Conservation (phyloP, 495 filamentous ascomycete species). For the Penicillium crystallinum region DNA sequence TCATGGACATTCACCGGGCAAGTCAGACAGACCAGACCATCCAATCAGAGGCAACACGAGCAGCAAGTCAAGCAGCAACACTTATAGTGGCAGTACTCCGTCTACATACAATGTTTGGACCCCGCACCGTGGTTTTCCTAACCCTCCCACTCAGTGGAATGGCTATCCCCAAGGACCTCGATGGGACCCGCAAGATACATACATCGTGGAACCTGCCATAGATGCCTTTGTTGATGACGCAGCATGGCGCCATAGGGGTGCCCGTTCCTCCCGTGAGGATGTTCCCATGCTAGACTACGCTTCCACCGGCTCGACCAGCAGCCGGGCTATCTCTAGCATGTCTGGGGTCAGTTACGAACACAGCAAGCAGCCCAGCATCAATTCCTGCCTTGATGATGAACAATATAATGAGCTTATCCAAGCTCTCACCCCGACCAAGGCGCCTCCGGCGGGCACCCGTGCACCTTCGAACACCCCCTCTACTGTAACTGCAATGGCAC, state of each 20-base stretch:
- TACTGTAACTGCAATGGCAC: slow-evolving; percentile 22
- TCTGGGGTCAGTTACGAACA: slow-evolving; percentile 42
- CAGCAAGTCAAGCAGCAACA: slow-evolving; percentile 15
- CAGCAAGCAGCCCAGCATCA: slow-evolving; percentile 41
- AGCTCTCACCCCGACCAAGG: slow-evolving; percentile 39
- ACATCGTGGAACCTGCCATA: slow-evolving; percentile 24
- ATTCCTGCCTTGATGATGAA: slow-evolving; percentile 29
- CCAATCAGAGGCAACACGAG: slow-evolving; percentile 8
- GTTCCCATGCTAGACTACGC: slow-evolving; percentile 51
- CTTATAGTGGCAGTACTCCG: slow-evolving; percentile 5
- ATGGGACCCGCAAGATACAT: slow-evolving; percentile 24
- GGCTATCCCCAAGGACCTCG: slow-evolving; percentile 2
- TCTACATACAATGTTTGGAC: slow-evolving; percentile 24
- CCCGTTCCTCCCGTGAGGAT: slow-evolving; percentile 43
- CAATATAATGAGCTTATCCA: slow-evolving; percentile 39
- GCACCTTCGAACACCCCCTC: slow-evolving; percentile 42
- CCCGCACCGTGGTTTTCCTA: slow-evolving; percentile 18
- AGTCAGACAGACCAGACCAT: slow-evolving; percentile 11
- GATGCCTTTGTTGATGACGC: slow-evolving; percentile 30
- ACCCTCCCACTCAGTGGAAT: slow-evolving; percentile 14
- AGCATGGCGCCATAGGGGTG: slow-evolving; percentile 31
- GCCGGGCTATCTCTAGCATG: slow-evolving; percentile 40
- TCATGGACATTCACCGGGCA: slow-evolving; percentile 50
- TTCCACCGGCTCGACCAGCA: slow-evolving; percentile 34
- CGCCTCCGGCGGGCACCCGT: slow-evolving; percentile 25